Evolutionary conservation across 257 asterid species (phyloP), one percentile per base, ranked within the genome.

Genomic region (Craterostigma plantagineum): DNA sequence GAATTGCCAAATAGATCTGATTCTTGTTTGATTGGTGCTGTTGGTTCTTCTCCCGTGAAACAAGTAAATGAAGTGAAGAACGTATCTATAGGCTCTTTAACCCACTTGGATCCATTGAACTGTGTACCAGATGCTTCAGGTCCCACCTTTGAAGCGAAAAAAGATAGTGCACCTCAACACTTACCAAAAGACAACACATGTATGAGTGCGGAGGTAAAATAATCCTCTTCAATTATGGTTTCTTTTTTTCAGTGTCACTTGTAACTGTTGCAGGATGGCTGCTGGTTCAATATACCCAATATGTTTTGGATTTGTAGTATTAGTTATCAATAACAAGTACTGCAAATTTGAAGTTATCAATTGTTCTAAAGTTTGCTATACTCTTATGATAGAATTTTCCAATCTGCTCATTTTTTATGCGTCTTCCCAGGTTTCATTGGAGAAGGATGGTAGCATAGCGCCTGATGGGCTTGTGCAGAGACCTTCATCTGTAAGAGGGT

Each of bases 191-290:
- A 57, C 62, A 71, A 57, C 36, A 72, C 75, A 54, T 75, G 75
- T 61, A 81, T 77, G 76, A 72, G 68, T 49, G 77, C 79, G 6
- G 96, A 83, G 92, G 95, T 79, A 55, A 36, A 7, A 34, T 56
- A 42, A 53, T 38, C 47, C 16, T 46, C 46, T 18, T 12, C 11
- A 18, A 38, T 57, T 46, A 50, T 8, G 33, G 38, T 15, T 35
- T 23, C 0, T 37, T 0, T 47, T 7, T 34, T 44, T 33, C 30
- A 42, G 13, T 42, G 3, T 42, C 9, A 8, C n/a, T 1, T 9
- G 2, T 27, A 15, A 14, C 4, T 42, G 46, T 10, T 18, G 13
- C 10, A 16, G 7, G 30, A 23, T 23, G 30, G 30, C 30, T 23
- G 30, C 30, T n/a, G n/a, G n/a, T 23, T 23, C 30, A 23, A 23